These are phyloP conservation scores for Aspergillus pseudoviridinutans DNA, from an alignment of 2,329 filamentous ascomycete genomes.

Conservation along the genomic window DNA sequence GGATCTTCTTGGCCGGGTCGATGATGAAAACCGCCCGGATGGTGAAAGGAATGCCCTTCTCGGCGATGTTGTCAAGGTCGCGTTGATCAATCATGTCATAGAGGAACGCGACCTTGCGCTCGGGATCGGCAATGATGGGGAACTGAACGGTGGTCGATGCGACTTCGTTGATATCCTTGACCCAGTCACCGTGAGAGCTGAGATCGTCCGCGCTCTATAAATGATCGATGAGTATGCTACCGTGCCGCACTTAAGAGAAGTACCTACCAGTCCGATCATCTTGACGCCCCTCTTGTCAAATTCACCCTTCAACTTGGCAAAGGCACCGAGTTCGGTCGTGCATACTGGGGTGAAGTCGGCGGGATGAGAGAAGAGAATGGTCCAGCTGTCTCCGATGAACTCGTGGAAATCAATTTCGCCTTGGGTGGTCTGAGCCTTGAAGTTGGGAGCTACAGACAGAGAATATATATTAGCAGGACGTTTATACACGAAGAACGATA, in stretches of 20 bases:
- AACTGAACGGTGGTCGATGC: conserved; percentile 66
- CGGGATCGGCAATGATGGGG: conserved; percentile 78
- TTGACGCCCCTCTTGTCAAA: conserved; percentile 84
- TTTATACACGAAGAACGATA: background rate
- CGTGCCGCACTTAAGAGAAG: background rate
- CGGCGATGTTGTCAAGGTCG: conserved; percentile 74
- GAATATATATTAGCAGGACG: background rate
- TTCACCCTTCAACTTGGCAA: conserved; percentile 82
- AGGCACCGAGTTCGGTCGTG: conserved; percentile 91
- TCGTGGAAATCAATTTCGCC: conserved; percentile 67
- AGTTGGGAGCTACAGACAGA: conserved; percentile 53
- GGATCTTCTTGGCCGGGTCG: conserved; percentile 89
- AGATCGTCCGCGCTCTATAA: conserved; percentile 70
- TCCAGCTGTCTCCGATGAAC: conserved; percentile 65
- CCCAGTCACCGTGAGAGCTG: conserved; percentile 77
- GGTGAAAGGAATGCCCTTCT: conserved; percentile 73
- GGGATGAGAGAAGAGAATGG: conserved; percentile 66
- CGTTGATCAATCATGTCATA: conserved; percentile 85
- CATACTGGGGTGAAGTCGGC: conserved; percentile 90
- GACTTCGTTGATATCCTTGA: conserved; percentile 80
- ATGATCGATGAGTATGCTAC: background rate
- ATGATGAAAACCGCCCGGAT: conserved; percentile 95
- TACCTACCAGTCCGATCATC: conserved; percentile 71
- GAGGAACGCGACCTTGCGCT: conserved; percentile 69
- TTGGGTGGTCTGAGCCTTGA: conserved; percentile 62